These are phyloP conservation scores for Pulveroboletus sp. DNA, from an alignment of 1,284 basidiomycete species.

Conservation along the genomic window DNA sequence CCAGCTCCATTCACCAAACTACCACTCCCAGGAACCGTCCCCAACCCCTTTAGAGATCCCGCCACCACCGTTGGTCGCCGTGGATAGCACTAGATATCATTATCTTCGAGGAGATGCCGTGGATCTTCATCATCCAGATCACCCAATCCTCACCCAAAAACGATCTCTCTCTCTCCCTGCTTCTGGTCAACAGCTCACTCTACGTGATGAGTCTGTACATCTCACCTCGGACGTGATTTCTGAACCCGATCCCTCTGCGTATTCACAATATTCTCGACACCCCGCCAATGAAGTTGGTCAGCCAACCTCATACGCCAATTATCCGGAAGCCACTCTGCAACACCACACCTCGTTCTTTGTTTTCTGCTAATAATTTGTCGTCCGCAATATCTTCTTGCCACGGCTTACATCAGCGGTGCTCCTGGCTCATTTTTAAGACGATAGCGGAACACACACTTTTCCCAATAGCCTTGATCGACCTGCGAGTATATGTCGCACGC, in stretches of 20 bases:
- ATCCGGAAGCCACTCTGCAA: constrained; percentile 7
- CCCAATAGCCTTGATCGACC: constrained; percentile 5
- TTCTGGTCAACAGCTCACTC: constrained; percentile 8
- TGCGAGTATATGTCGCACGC: neutral
- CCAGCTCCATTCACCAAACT: constrained; percentile 34
- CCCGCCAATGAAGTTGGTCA: constrained; percentile 8
- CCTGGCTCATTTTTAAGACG: constrained; percentile 18
- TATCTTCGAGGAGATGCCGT: constrained; percentile 14
- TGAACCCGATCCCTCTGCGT: constrained; percentile 10
- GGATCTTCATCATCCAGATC: constrained; percentile 10
- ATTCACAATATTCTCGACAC: constrained; percentile 18
- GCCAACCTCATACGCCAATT: constrained; percentile 18
- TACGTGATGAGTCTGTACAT: constrained; percentile 13
- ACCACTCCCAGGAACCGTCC: constrained; percentile 27
- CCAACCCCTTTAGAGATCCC: constrained; percentile 39
- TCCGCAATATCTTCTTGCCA: neutral
- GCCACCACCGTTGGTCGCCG: constrained; percentile 34
- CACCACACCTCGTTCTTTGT: constrained; percentile 13
- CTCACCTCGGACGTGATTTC: constrained; percentile 8
- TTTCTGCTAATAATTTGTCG: constrained; percentile 5
- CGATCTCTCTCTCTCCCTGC: constrained; percentile 19
- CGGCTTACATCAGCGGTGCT: constrained; percentile 18
- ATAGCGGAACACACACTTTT: constrained; percentile 9
- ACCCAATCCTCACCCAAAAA: constrained; percentile 7
- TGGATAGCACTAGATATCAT: constrained; percentile 15